Percentiles rank a stretch among this genome's conserved stretches.
Evolutionary conservation across 2,329 filamentous ascomycete genomes (phyloP).

Genomic region (Coleophoma cylindrospora): DNA sequence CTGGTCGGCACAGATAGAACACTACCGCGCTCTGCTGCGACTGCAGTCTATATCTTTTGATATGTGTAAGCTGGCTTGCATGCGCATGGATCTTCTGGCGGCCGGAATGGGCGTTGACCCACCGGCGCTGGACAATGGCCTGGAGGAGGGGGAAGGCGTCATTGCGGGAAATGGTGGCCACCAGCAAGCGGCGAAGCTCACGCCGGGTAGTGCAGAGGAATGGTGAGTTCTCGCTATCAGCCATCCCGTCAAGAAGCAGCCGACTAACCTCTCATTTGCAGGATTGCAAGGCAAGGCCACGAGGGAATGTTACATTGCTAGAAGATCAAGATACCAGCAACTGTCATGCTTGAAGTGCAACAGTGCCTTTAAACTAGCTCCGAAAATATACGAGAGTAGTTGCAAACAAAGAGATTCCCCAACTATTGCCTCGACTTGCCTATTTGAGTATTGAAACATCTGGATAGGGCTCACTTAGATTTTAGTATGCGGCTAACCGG

Average conservation of each 20-base stretch:
- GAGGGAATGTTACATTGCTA: slow-evolving; percentile 10
- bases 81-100: slow-evolving; percentile 17
- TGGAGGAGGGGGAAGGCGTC: background rate
- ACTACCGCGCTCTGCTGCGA: slow-evolving; percentile 14
- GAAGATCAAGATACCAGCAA: too few relatives aligned
- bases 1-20: slow-evolving; percentile 18
- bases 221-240: slow-evolving; percentile 1
- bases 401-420: too few relatives aligned
- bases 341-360: too few relatives aligned
- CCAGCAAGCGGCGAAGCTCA: background rate
- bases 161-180: background rate
- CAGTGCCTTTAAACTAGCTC: too few relatives aligned
- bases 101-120: slow-evolving; percentile 14
- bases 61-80: slow-evolving; percentile 16
- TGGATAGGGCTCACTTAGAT: too few relatives aligned
- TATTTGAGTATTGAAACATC: too few relatives aligned
- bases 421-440: too few relatives aligned
- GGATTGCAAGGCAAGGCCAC: slow-evolving; percentile 13
- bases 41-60: slow-evolving; percentile 12
- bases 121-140: background rate
- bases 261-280: too few relatives aligned
- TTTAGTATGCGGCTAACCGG: too few relatives aligned
- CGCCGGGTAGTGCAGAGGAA: slow-evolving; percentile 12
- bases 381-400: too few relatives aligned
- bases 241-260: too few relatives aligned